phyloP scores from a whole-genome alignment of 768 basidiomycete species.

The Termitomyces sp. region DNA sequence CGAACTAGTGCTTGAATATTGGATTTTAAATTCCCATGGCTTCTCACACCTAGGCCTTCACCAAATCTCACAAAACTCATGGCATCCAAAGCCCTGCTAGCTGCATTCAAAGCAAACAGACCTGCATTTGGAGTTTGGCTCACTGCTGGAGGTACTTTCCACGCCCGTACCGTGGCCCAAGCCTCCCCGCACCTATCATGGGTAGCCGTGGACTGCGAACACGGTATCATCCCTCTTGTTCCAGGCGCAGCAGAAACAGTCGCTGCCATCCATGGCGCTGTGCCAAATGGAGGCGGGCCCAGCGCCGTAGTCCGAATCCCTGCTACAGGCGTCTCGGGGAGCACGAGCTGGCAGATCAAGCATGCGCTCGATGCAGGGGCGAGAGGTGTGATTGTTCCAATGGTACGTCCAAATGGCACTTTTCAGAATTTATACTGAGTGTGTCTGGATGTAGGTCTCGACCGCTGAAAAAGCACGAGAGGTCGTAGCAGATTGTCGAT shows the following conservation, averaged over 20 bases:
- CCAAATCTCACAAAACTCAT: conserved; percentile 19
- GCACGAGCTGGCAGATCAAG: conserved; percentile 70
- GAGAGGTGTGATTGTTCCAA: conserved; percentile 58
- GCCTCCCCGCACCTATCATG: conserved; percentile 54
- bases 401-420: conserved; percentile 35
- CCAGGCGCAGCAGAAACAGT: conserved; percentile 54
- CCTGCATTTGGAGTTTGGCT: conserved; percentile 69
- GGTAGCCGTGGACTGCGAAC: conserved; percentile 67
- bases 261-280: conserved; percentile 46
- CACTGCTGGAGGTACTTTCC: conserved; percentile 52
- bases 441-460: conserved; percentile 36
- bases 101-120: conserved; percentile 47
- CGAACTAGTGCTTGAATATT: not conserved
- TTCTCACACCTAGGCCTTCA: not conserved
- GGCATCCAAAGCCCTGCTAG: conserved; percentile 50
- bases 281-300: conserved; percentile 37
- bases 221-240: conserved; percentile 51
- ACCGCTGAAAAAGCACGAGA: conserved; percentile 52
- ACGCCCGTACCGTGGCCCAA: conserved; percentile 54
- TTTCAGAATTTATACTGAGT: not conserved
- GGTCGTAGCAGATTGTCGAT: conserved; percentile 51
- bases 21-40: not conserved
- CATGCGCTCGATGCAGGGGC: conserved; percentile 66
- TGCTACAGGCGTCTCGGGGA: conserved; percentile 51
- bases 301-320: conserved; percentile 59